Percentiles rank a stretch among this genome's conserved stretches.
phyloP scores from a whole-genome alignment of 2,329 filamentous ascomycete genomes.

The Ophiostoma sp. region DNA sequence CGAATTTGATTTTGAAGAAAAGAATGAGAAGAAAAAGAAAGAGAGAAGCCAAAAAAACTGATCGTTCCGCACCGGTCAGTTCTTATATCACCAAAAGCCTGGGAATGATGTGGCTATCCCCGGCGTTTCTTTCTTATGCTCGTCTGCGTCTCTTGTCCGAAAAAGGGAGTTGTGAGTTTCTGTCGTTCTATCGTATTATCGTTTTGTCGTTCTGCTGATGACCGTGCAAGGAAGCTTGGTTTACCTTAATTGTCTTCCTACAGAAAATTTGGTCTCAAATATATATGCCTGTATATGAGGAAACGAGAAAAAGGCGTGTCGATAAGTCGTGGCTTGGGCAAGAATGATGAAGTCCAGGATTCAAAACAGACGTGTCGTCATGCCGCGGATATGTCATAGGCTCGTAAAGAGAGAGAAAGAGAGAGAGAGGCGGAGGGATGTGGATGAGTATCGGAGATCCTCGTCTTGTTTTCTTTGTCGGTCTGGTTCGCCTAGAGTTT shows the following conservation, averaged over 20 bases:
- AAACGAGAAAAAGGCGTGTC: not conserved
- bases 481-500: not conserved
- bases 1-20: conserved; percentile 8
- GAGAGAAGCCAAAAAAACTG: not conserved
- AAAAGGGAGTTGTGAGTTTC: not conserved
- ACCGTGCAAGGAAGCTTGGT: not conserved
- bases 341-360: not conserved
- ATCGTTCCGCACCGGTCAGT: not conserved
- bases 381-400: conserved; percentile 26
- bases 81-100: conserved; percentile 1
- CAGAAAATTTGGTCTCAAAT: conserved; percentile 21
- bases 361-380: conserved; percentile 11
- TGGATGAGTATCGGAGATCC: not conserved
- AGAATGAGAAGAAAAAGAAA: not conserved
- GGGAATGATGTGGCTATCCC: conserved; percentile 9
- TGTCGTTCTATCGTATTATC: not conserved
- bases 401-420: conserved; percentile 2
- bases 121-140: not conserved
- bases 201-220: not conserved
- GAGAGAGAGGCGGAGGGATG: not conserved
- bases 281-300: conserved; percentile 18
- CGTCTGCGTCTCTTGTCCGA: not conserved
- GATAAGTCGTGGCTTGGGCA: conserved; percentile 1
- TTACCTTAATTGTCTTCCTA: not conserved
- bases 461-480: not conserved